phyloP scores from a whole-genome alignment of 2,329 filamentous ascomycete genomes.

The Fusarium armeniacum region DNA sequence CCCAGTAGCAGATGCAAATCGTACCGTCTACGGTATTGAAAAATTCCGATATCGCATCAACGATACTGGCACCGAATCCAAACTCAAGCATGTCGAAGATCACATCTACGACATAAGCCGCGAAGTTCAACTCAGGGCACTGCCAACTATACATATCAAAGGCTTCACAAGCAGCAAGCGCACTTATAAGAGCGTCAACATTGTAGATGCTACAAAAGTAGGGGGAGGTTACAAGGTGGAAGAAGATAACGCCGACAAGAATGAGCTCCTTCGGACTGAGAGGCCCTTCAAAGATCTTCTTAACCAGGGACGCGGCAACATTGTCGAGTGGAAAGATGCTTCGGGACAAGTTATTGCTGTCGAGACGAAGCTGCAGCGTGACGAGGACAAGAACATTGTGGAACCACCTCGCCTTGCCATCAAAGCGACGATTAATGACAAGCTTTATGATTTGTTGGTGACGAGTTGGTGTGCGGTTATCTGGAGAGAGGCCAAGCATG shows the following conservation, averaged over 20 bases:
- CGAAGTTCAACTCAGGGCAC: constrained; percentile 16
- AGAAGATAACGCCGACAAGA: neutral
- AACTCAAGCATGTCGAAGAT: constrained; percentile 41
- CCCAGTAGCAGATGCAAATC: constrained; percentile 37
- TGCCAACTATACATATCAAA: constrained; percentile 30
- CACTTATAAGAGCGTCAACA: constrained; percentile 36
- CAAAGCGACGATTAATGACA: constrained; percentile 42
- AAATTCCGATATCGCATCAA: constrained; percentile 48
- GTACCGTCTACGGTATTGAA: constrained; percentile 43
- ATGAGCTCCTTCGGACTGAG: constrained; percentile 45
- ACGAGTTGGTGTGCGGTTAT: constrained; percentile 51
- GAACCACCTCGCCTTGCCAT: constrained; percentile 46
- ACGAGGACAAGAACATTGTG: constrained; percentile 31
- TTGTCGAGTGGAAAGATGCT: constrained; percentile 46
- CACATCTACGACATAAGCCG: constrained; percentile 52
- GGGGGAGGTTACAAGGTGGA: constrained; percentile 41
- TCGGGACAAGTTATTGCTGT: constrained; percentile 43
- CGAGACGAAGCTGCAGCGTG: constrained; percentile 46
- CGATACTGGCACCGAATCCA: constrained; percentile 24
- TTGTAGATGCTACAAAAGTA: constrained; percentile 35
- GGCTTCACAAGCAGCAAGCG: constrained; percentile 44
- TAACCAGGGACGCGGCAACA: constrained; percentile 42
- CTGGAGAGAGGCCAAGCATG: constrained; percentile 47
- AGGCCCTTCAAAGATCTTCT: constrained; percentile 39
- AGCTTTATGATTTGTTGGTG: constrained; percentile 50